Base-by-base conservation (phyloP, 495 filamentous ascomycete species). In the Talaromyces trachyspermus region DNA sequence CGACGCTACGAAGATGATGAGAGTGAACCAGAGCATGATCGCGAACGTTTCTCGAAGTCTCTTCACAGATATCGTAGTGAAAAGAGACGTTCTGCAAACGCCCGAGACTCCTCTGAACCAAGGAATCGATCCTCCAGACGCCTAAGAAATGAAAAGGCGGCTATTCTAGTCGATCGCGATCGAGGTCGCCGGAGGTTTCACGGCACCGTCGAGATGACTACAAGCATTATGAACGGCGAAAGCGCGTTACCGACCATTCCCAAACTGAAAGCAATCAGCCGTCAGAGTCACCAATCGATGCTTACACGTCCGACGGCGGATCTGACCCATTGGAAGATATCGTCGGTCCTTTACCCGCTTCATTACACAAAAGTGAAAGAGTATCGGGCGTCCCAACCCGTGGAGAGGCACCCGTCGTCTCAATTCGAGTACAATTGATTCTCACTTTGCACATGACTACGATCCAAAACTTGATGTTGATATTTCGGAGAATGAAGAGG, bases 321-420 rank as follows among this genome's bases (percentile, higher is more conserved):
- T 89, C 88, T 0, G 88, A 95, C 56, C 84, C 88, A 2, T 63
- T 89, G 2, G 83, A 90, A 48, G 80, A 83, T 4, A 68, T 95
- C 22, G 79, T 96, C 36, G 92, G 92, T 2, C 91, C 91, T 9
- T 71, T 75, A 2, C 85, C 84, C n/a, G 73, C 80, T 4, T 66
- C 73, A 3, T 59, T 66, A 8, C 46, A 74, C 3, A 55, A 49
- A 4, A n/a, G 53, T 12, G 39, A 46, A n/a, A 43, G 50, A 11
- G 46, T 44, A 9, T 60, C 68, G 2, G 58, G 67, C 17, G 57
- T 86, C 24, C 74, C 69, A 19, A 69, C 76, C 27, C 84, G 89
- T n/a, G 92, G 92, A 79, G 92, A n/a, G 89, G 91, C 20, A 68
- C 74, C 18, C 73, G 75, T 49, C 71, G 63, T 26, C 56, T 63